A percentile compares a stretch with the other conserved stretches of the same genome.
phyloP scores from a whole-genome alignment of 495 filamentous ascomycete genomes.

The Pseudoneurospora amorphoporcata region DNA sequence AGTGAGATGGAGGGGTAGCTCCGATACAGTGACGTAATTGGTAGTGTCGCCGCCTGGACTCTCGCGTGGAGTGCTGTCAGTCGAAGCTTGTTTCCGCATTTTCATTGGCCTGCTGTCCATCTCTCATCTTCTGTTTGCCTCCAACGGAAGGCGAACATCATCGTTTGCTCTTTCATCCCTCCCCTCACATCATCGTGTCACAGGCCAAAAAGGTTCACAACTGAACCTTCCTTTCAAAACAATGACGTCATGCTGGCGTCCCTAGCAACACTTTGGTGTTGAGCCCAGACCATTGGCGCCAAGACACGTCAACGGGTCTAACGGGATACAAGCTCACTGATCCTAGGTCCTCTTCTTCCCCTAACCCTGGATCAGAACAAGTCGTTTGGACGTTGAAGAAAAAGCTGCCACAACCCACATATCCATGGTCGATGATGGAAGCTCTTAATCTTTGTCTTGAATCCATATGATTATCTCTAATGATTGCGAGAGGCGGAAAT shows the following conservation, averaged over 20 bases:
- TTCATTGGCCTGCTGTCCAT: not conserved
- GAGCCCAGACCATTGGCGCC: not conserved
- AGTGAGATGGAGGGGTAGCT: not conserved
- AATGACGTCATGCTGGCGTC: not conserved
- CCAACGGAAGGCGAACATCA: not conserved
- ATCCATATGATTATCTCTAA: not conserved
- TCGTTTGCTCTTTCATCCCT: not conserved
- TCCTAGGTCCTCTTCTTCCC: not conserved
- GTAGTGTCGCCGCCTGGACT: not conserved
- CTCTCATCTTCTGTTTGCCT: not conserved
- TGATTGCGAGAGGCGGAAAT: not conserved
- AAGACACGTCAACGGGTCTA: not conserved
- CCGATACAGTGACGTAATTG: not conserved
- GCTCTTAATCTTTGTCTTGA: not conserved
- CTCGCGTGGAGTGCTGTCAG: not conserved
- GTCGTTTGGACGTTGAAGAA: not conserved
- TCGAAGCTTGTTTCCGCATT: not conserved
- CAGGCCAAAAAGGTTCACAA: not conserved
- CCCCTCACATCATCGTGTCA: not conserved
- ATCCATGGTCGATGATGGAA: not conserved
- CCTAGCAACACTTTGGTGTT: not conserved
- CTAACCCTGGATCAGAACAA: not conserved
- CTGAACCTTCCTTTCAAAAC: not conserved
- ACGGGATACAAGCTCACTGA: not conserved
- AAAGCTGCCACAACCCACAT: not conserved